These are phyloP conservation scores for Pseudisothecium myosuroides DNA, from an alignment of 225 moss, liverwort and hornwort genomes.

Conservation along the genomic window DNA sequence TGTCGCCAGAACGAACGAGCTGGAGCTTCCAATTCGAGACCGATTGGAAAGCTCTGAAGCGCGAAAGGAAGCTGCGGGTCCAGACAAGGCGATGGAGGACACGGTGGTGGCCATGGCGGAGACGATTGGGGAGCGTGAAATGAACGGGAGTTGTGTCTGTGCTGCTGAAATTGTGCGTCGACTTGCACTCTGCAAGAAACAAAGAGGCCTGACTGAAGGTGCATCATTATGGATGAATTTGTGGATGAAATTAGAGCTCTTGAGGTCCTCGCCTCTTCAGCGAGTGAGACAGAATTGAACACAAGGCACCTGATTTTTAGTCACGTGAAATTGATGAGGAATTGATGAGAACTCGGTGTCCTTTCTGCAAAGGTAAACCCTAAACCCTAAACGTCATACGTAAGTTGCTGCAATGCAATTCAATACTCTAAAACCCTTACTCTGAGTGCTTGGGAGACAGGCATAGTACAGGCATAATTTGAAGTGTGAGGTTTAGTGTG, in stretches of 20 bases:
- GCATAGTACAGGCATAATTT: neutral
- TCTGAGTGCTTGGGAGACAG: neutral
- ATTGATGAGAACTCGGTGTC: neutral
- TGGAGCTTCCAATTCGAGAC: neutral
- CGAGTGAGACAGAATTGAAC: too few species aligned
- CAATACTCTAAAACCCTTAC: neutral
- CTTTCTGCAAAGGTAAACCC: neutral
- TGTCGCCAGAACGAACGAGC: neutral
- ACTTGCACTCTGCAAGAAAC: neutral
- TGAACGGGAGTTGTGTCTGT: neutral
- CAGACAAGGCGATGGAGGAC: neutral
- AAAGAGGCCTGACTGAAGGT: neutral
- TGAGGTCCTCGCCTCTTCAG: neutral
- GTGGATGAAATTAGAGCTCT: neutral
- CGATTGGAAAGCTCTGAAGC: neutral
- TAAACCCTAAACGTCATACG: neutral
- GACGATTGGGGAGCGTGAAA: neutral
- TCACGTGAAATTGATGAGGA: neutral
- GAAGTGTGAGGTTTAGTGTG: too few species aligned
- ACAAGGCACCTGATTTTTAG: neutral
- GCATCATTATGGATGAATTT: neutral
- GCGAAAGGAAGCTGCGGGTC: neutral
- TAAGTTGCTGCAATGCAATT: neutral
- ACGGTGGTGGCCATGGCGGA: constrained; percentile 18
- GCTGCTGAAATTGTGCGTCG: neutral